Base-by-base conservation (phyloP, 495 filamentous ascomycete species). In the Penicillium bovifimosum region DNA sequence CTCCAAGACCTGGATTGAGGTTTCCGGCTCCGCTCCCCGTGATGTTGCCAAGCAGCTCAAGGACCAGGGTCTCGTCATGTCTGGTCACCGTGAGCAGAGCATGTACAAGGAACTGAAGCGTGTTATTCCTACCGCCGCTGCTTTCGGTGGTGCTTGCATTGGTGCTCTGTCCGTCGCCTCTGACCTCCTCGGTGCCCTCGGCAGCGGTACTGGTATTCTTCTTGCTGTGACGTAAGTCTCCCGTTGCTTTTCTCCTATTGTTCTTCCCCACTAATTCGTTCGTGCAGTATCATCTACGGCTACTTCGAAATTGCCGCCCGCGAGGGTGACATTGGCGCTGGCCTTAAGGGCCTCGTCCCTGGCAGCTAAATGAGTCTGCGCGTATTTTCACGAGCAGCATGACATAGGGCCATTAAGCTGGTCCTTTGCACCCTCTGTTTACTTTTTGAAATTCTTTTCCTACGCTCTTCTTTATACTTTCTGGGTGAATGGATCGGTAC, bases 61-160 rank as follows among this genome's bases (percentile, higher is more conserved):
- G 84, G 95, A 97, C 66, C 92, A 96, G 75, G 92, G 95, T 63
- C 85, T 99, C 43, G 91, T 97, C 62, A 99, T 99, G 95, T 93
- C 95, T 62, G 95, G 95, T 56, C 95, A 99, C 76, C 85, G 95
- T 75, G 95, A 99, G 75, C 91, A 96, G 80, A 95, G 88, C 81
- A 97, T 97, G 95, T 99, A 99, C 83, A 95, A 93, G 82, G 95
- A 99, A 70, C 80, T 99, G 49, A 99, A 99, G 86, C 84, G 95
- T 60, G 90, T 99, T 60, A 99, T 99, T 54, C 95, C 95, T 52
- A 96, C 92, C 39, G 95, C 95, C 48, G 95, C 95, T 56, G 93
- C 95, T 53, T 99, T 99, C 62, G 95, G 95, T 74, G 95, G 95
- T 77, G 95, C 95, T 54, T 96, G 91, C 80, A 99, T 99, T 80